These are phyloP conservation scores for Tolypocladium tundrense DNA, from an alignment of 2,329 filamentous ascomycete species.

Conservation along the genomic window DNA sequence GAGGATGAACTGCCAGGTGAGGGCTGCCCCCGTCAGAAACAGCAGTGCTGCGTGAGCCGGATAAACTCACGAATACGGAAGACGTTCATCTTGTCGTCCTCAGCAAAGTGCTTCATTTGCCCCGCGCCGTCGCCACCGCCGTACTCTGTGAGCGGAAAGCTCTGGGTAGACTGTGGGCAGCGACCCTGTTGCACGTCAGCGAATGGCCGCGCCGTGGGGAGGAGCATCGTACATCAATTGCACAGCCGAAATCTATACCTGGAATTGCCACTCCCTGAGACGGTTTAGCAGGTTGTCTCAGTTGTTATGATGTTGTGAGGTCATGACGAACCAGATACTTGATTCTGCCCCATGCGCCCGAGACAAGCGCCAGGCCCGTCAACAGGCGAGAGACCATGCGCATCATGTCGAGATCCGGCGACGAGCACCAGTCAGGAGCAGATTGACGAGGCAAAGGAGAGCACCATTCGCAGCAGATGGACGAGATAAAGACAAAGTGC, in stretches of 20 bases:
- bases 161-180: constrained; percentile 23
- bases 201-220: no score
- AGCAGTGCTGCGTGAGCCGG: background rate
- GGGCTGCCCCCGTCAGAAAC: constrained; percentile 18
- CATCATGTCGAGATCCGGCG: background rate
- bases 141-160: constrained; percentile 21
- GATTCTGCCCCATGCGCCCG: background rate
- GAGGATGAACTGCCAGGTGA: constrained; percentile 48
- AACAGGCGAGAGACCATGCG: background rate
- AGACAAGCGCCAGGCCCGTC: background rate
- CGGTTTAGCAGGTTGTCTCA: background rate
- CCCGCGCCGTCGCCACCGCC: constrained; percentile 28
- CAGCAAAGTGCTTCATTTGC: constrained; percentile 48
- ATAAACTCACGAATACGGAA: constrained; percentile 36
- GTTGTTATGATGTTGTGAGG: background rate
- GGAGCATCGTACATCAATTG: constrained; percentile 27
- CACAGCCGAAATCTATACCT: constrained; percentile 37
- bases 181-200: constrained; percentile 19
- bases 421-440: background rate
- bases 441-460: no score
- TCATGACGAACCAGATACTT: background rate
- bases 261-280: constrained; percentile 32
- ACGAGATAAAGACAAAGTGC: background rate
- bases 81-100: constrained; percentile 40
- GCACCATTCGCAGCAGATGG: no score